Conservation (phyloP, 83 land plant genomes). For the Larix sibirica region DNA sequence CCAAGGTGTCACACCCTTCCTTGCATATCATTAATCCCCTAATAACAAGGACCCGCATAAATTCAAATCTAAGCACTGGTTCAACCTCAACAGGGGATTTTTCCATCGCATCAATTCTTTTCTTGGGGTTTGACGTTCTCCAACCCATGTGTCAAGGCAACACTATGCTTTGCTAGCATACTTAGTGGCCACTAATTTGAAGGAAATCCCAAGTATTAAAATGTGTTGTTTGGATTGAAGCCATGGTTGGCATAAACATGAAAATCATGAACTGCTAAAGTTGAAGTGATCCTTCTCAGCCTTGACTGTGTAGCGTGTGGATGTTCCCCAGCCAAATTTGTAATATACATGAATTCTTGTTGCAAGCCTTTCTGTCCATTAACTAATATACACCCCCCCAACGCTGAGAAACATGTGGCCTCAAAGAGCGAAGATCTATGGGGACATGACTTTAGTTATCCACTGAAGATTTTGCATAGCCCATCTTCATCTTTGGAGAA, state of each 20-base stretch:
- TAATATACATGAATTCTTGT: slow-evolving; percentile 78
- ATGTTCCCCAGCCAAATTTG: slow-evolving; percentile 95
- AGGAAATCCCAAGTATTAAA: slow-evolving; percentile 78
- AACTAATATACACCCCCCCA: slow-evolving; percentile 87
- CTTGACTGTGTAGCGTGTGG: slow-evolving; percentile 69
- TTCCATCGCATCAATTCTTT: slow-evolving; percentile 68
- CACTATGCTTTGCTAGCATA: slow-evolving; percentile 70
- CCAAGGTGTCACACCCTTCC: too few relatives aligned
- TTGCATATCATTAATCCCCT: too few relatives aligned
- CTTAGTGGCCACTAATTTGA: slow-evolving; percentile 32
- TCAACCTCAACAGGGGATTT: slow-evolving; percentile 85
- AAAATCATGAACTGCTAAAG: slow-evolving; percentile 59
- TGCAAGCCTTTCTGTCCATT: slow-evolving; percentile 75
- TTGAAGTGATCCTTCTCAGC: slow-evolving; percentile 81
- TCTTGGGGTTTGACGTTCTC: slow-evolving; percentile 80
- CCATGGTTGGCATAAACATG: slow-evolving; percentile 93
- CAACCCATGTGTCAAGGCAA: slow-evolving; percentile 86
- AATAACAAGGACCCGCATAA: too few relatives aligned
- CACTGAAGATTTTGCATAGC: too few relatives aligned
- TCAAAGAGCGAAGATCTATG: background rate
- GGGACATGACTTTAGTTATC: too few relatives aligned
- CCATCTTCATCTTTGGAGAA: too few relatives aligned
- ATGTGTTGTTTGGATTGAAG: slow-evolving; percentile 63
- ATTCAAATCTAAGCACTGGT: too few relatives aligned
- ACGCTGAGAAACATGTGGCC: slow-evolving; percentile 91